phyloP scores from a whole-genome alignment of 768 basidiomycete genomes.

The Kwoniella mangroviensis region DNA sequence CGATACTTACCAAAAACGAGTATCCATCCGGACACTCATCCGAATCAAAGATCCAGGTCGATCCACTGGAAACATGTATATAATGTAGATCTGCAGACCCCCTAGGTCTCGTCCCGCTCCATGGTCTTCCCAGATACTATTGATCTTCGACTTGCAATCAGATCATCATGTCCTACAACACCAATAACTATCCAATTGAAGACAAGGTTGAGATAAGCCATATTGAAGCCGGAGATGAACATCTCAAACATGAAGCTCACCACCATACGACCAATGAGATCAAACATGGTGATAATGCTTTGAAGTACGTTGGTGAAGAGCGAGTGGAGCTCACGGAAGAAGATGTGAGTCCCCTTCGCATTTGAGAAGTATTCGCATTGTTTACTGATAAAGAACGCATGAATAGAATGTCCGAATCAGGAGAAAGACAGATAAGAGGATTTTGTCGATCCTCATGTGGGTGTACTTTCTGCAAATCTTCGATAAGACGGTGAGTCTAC shows the following conservation, averaged over 20 bases:
- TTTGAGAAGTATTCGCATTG: no score
- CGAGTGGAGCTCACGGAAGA: constrained; percentile 48
- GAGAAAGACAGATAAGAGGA: constrained; percentile 50
- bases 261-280: constrained; percentile 26
- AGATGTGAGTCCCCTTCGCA: constrained; percentile 40
- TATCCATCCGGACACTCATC: background rate
- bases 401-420: constrained; percentile 38
- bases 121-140: background rate
- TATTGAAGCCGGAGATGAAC: constrained; percentile 20
- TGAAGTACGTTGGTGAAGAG: constrained; percentile 43
- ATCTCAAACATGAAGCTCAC: constrained; percentile 15
- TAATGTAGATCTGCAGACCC: no score
- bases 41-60: background rate
- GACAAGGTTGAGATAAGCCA: constrained; percentile 26
- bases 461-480: constrained; percentile 56
- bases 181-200: constrained; percentile 6
- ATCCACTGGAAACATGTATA: background rate
- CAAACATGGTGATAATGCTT: constrained; percentile 43
- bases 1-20: background rate
- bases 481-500: constrained; percentile 35
- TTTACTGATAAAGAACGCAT: no score
- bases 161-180: constrained; percentile 1
- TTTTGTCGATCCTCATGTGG: constrained; percentile 51
- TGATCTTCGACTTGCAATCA: background rate
- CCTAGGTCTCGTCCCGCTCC: background rate